phyloP scores from a whole-genome alignment of 352 stramenopile species.

The Phytophthora capsici region DNA sequence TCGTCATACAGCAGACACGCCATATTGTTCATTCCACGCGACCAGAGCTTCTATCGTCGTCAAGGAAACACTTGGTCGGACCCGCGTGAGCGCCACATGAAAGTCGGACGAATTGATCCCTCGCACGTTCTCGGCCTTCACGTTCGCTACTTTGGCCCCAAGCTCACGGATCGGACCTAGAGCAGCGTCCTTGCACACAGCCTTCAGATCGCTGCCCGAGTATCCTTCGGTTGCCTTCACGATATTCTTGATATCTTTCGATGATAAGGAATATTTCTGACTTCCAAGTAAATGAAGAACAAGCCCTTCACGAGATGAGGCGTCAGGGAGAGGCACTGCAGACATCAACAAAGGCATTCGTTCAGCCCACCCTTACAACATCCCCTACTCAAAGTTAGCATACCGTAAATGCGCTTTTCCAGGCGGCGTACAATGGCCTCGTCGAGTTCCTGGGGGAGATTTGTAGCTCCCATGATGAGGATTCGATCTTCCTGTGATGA shows the following conservation, averaged over 20 bases:
- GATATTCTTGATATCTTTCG: slow-evolving; percentile 70
- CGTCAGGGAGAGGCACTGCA: slow-evolving; percentile 79
- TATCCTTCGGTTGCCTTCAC: slow-evolving; percentile 84
- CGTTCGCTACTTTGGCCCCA: slow-evolving; percentile 59
- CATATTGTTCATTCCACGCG: slow-evolving; percentile 74
- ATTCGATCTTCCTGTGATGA: slow-evolving; percentile 81
- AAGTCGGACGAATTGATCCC: slow-evolving; percentile 70
- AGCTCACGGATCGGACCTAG: slow-evolving; percentile 91
- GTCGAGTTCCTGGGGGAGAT: slow-evolving; percentile 86
- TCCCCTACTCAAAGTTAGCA: slow-evolving; percentile 1
- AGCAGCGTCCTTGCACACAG: slow-evolving; percentile 94
- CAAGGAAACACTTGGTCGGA: slow-evolving; percentile 75
- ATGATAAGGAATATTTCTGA: slow-evolving; percentile 61
- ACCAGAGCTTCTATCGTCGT: slow-evolving; percentile 61
- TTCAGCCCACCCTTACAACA: background rate
- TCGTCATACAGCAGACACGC: slow-evolving; percentile 60
- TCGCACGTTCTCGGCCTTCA: slow-evolving; percentile 67
- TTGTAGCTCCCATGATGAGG: slow-evolving; percentile 90
- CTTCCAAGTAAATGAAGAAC: slow-evolving; percentile 62
- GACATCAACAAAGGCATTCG: slow-evolving; percentile 1
- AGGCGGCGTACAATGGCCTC: slow-evolving; percentile 87
- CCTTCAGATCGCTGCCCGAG: slow-evolving; percentile 90
- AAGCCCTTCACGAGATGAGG: slow-evolving; percentile 54
- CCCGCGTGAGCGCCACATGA: slow-evolving; percentile 52
- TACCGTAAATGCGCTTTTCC: slow-evolving; percentile 91